These are phyloP conservation scores for Metarhizium anisopliae DNA, from an alignment of 2,329 filamentous ascomycete species.

Conservation along the genomic window DNA sequence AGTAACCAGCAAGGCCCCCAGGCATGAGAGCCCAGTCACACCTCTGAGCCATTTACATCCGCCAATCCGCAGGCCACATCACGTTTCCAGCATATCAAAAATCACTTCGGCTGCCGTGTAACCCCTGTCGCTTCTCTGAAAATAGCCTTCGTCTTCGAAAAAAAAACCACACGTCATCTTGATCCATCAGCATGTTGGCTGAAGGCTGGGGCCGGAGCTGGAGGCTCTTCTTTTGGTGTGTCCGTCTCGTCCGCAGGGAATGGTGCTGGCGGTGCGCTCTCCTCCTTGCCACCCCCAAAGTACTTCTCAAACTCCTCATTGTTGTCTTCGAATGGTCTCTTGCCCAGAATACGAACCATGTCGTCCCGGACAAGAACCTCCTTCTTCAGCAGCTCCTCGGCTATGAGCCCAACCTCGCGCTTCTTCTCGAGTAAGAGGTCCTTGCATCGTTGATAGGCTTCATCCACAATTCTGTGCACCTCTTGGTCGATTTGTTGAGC, in stretches of 20 bases:
- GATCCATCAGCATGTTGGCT: constrained; percentile 12
- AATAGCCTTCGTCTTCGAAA: not conserved
- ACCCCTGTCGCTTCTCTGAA: not conserved
- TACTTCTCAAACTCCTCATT: constrained; percentile 95
- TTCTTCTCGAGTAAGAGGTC: constrained; percentile 79
- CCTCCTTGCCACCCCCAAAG: constrained; percentile 57
- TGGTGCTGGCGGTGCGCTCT: constrained; percentile 47
- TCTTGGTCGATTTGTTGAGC: constrained; percentile 87
- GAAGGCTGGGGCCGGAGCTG: constrained; percentile 30
- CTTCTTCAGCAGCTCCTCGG: constrained; percentile 86
- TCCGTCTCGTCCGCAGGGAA: constrained; percentile 36
- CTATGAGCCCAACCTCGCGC: constrained; percentile 77
- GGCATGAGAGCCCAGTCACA: not conserved
- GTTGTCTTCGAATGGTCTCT: constrained; percentile 70
- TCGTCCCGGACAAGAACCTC: constrained; percentile 89
- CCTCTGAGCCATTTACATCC: not conserved
- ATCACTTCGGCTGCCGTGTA: not conserved
- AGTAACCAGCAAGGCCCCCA: not conserved
- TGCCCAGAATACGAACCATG: constrained; percentile 79
- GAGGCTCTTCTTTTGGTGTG: constrained; percentile 24
- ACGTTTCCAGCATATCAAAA: not conserved
- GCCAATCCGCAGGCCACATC: constrained; percentile 4
- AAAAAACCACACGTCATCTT: constrained; percentile 8
- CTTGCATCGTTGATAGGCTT: constrained; percentile 86
- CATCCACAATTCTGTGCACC: constrained; percentile 82